Evolutionary conservation across 129 eudicot species (phyloP), one percentile per base, ranked within the genome.

Genomic region (Lactuca sativa): DNA sequence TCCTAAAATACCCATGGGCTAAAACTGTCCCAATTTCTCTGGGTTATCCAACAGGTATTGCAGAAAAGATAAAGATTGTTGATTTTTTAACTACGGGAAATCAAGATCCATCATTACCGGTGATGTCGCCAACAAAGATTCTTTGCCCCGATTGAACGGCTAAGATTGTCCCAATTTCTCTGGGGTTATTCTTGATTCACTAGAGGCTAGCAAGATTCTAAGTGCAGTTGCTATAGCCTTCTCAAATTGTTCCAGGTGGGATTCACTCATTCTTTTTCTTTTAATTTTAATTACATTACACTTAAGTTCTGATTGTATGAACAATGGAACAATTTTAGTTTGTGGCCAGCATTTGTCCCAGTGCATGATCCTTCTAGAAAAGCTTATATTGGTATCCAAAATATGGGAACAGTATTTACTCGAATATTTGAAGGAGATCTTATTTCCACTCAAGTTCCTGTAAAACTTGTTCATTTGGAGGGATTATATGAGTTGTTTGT

Each of bases 281-380:
- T 21, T 21, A 21, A 21, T 0, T 21, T 21, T 21, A 21, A 21
- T 21, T 21, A 21, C 21, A 21, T 58, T 25, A 56, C 47, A 17
- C 71, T 49, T n/a, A 66, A 13, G 40, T 37, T 74, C 78, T 80
- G 69, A 75, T 74, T 3, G 62, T 47, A 56, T 55, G 81, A 59
- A 48, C 62, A 41, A 2, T 21, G 21, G 21, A 21, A 21, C 21
- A 21, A 21, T 21, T 86, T 83, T 82, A 92, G 98, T 74, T 67
- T 88, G 85, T 92, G 98, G 98, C 98, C 98, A 78, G 98, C 98
- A 49, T 92, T 92, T 89, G 96, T 92, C 67, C 98, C 98, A 2
- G 98, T 92, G 65, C 95, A 88, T 72, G 91, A 86, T 66, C 90
- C 98, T 61, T 84, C 96, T 56, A 85, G 96, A 59, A 86, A 84